A percentile compares a stretch with the other conserved stretches of the same genome.
phyloP scores from a whole-genome alignment of 2,329 filamentous ascomycete species.

The Cladosporium sp. region DNA sequence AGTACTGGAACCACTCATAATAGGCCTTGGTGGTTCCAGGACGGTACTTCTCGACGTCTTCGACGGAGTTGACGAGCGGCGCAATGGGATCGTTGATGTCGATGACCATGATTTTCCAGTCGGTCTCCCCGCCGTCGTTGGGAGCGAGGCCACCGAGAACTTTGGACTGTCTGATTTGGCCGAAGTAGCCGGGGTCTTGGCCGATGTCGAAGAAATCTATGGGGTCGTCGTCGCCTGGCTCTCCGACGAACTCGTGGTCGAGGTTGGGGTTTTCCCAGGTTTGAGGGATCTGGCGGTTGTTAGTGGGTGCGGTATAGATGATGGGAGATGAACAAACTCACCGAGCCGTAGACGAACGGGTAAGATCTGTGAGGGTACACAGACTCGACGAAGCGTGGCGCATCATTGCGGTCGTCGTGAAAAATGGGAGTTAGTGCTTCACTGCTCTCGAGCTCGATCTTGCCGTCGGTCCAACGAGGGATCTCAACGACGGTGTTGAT shows the following conservation, averaged over 20 bases:
- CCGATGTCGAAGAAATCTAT: constrained; percentile 99
- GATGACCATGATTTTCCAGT: constrained; percentile 99
- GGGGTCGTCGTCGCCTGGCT: constrained; percentile 98
- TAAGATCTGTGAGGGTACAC: constrained; percentile 99
- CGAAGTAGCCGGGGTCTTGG: constrained; percentile 91
- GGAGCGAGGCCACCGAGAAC: constrained; percentile 98
- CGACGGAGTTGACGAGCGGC: constrained; percentile 93
- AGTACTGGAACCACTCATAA: constrained; percentile 99
- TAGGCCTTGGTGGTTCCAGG: constrained; percentile 93
- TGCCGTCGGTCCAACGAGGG: constrained; percentile 98
- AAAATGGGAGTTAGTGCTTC: constrained; percentile 98
- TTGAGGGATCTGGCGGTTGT: constrained; percentile 67
- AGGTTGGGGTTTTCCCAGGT: constrained; percentile 99
- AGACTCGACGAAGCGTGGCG: constrained; percentile 98
- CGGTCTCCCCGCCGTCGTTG: constrained; percentile 98
- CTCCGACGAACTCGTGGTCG: constrained; percentile 97
- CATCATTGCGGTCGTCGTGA: constrained; percentile 99
- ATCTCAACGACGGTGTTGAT: constrained; percentile 99
- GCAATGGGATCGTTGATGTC: constrained; percentile 97
- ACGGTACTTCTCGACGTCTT: constrained; percentile 97
- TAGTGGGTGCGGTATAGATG: not conserved
- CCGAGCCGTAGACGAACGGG: constrained; percentile 98
- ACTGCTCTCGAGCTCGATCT: constrained; percentile 99
- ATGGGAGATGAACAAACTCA: not conserved
- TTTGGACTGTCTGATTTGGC: constrained; percentile 99